Evolutionary conservation across 1,139 yeast genomes (phyloP).

Genomic region (Candida gigantensis): DNA sequence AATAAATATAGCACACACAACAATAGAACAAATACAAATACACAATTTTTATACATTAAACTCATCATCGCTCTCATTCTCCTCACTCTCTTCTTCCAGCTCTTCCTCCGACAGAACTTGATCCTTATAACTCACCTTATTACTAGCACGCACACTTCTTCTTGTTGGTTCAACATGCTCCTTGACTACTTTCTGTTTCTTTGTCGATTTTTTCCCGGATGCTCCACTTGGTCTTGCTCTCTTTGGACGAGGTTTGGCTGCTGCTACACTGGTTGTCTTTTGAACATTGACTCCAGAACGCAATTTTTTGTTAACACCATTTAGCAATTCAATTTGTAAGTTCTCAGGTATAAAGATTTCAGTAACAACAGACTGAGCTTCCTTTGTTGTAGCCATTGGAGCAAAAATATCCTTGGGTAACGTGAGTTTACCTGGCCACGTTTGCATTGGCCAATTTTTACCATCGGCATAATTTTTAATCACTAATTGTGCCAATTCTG

Average conservation of each 20-base stretch:
- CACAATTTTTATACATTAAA: neutral
- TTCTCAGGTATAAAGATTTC: slow-evolving; percentile 52
- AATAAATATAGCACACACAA: too few relatives aligned
- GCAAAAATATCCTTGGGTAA: slow-evolving; percentile 66
- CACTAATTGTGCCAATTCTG: slow-evolving; percentile 73
- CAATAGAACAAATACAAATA: too few relatives aligned
- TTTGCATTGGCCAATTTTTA: slow-evolving; percentile 68
- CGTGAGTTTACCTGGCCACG: slow-evolving; percentile 80
- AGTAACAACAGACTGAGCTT: slow-evolving; percentile 47
- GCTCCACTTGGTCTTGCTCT: slow-evolving; percentile 1
- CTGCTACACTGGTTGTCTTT: neutral
- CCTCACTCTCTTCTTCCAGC: slow-evolving; percentile 8
- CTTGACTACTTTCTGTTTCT: neutral
- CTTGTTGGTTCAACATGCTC: slow-evolving; percentile 28
- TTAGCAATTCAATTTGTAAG: slow-evolving; percentile 30
- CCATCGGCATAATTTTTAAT: slow-evolving; percentile 59
- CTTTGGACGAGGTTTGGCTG: slow-evolving; percentile 2
- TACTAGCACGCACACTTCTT: slow-evolving; percentile 45
- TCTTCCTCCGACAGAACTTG: slow-evolving; percentile 24
- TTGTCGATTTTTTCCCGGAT: slow-evolving; percentile 1
- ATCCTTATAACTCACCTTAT: slow-evolving; percentile 40
- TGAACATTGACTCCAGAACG: slow-evolving; percentile 11
- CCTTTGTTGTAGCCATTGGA: slow-evolving; percentile 50
- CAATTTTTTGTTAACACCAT: slow-evolving; percentile 27
- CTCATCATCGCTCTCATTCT: neutral